Percentiles rank a stretch among this genome's conserved stretches.
These are phyloP conservation scores for Neocucurbitaria cava DNA, from an alignment of 2,329 filamentous ascomycete species.

Conservation along the genomic window DNA sequence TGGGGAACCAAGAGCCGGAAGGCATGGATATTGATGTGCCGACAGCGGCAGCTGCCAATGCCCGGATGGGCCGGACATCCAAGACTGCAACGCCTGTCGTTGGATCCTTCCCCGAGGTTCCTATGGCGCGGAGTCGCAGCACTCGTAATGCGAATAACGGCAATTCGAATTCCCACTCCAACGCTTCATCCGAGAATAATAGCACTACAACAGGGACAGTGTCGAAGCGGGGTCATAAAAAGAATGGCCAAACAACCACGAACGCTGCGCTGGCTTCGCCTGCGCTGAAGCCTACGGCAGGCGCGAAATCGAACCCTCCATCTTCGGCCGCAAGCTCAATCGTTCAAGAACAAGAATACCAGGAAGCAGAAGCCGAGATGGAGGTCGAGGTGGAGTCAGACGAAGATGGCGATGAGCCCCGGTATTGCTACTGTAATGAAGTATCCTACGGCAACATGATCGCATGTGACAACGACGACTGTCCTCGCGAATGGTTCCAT, in stretches of 20 bases:
- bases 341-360: conserved; percentile 42
- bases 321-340: conserved; percentile 43
- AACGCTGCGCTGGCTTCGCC: conserved; percentile 36
- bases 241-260: conserved; percentile 30
- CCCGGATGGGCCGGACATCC: conserved; percentile 51
- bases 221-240: conserved; percentile 49
- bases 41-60: conserved; percentile 35
- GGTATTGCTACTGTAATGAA: conserved; percentile 71
- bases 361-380: conserved; percentile 46
- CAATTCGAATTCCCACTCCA: conserved; percentile 43
- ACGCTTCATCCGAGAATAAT: conserved; percentile 50
- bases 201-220: conserved; percentile 41
- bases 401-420: conserved; percentile 58
- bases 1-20: conserved; percentile 54
- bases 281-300: conserved; percentile 30
- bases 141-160: conserved; percentile 50
- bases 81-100: conserved; percentile 58
- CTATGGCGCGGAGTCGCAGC: conserved; percentile 53
- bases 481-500: conserved; percentile 72
- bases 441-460: conserved; percentile 73
- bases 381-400: conserved; percentile 44
- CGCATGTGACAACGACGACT: conserved; percentile 70
- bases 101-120: conserved; percentile 51
- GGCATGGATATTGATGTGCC: conserved; percentile 44
- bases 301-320: conserved; percentile 38